Evolutionary conservation across 2,329 filamentous ascomycete genomes (phyloP), one percentile per base, ranked within the genome.

Genomic region (Claviceps digitariae): DNA sequence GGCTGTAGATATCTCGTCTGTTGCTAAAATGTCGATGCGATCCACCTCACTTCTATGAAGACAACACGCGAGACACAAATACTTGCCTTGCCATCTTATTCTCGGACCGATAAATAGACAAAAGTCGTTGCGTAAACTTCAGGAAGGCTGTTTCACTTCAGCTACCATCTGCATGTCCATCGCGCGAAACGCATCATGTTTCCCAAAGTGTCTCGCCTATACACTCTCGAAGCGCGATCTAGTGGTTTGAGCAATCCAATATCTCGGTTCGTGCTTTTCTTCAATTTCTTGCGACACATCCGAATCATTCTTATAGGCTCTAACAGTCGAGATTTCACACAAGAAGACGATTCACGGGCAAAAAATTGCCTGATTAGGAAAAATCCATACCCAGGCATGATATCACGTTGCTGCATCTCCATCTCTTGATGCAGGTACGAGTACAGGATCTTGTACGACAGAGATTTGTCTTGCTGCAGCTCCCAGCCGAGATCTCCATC

Each of bases 401-500:
- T 21, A 10, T 41, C 23, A 29, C 15, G 10, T 17, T 41, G 48
- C 27, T 20, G n/a, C 36, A 29, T 43, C 17, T 27, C 29, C 17
- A 9, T 15, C 17, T 21, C 36, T 41, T 31, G 48, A 50, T 43
- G 23, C 48, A 43, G 36, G 23, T 50, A 17, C n/a, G 36, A 31
- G 36, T 31, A 31, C 36, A 48, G 12, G 50, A 48, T 52, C 31
- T 43, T 29, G 44, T 48, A 31, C 36, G 27, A 31, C 34, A 29
- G n/a, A 25, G 17, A 27, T 38, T 38, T 23, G 20, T 29, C 23
- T 48, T 48, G 3, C 38, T 40, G 34, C 29, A 23, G 48, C 36
- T 50, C 38, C 7, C 36, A 50, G 25, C 27, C 50, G 50, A 51
- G 41, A 45, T 45, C 20, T 51, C 9, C 12, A 51, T 51, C 50